Percentiles rank a stretch among this genome's conserved stretches.
Conservation (phyloP, 805 yeast genomes). For the Suhomyces faveliae region DNA sequence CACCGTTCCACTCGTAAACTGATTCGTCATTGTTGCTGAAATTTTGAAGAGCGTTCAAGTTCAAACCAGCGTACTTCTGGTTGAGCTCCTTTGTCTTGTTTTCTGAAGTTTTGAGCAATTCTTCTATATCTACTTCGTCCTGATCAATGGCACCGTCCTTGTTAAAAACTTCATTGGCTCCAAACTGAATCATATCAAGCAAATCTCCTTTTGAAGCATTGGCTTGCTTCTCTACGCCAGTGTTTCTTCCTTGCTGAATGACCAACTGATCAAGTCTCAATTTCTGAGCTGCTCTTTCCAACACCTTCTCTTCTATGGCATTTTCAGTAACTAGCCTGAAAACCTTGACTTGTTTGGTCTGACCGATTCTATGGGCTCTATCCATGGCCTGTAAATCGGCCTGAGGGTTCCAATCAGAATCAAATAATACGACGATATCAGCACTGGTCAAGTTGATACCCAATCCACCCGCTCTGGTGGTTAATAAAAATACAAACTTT, state of each 20-base stretch:
- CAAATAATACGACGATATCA: slow-evolving; percentile 70
- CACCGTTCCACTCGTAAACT: slow-evolving; percentile 88
- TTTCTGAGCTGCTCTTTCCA: slow-evolving; percentile 80
- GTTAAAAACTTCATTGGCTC: slow-evolving; percentile 65
- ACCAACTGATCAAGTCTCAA: slow-evolving; percentile 77
- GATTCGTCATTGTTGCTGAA: slow-evolving; percentile 60
- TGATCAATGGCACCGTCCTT: slow-evolving; percentile 19
- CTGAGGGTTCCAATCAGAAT: slow-evolving; percentile 88
- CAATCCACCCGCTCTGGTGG: slow-evolving; percentile 89
- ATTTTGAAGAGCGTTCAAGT: slow-evolving; percentile 75
- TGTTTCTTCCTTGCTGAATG: slow-evolving; percentile 68
- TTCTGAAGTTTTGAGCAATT: slow-evolving; percentile 59
- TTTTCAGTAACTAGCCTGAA: slow-evolving; percentile 76
- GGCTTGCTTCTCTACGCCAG: slow-evolving; percentile 31
- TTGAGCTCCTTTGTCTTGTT: slow-evolving; percentile 60
- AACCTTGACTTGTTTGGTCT: slow-evolving; percentile 78
- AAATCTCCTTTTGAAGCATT: slow-evolving; percentile 65
- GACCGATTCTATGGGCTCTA: slow-evolving; percentile 86
- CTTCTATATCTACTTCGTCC: slow-evolving; percentile 56
- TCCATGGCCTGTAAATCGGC: slow-evolving; percentile 90
- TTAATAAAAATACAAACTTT: slow-evolving; percentile 70
- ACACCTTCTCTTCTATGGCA: slow-evolving; percentile 79
- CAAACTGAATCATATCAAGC: slow-evolving; percentile 78
- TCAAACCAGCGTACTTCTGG: slow-evolving; percentile 62
- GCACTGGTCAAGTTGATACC: slow-evolving; percentile 84